Percentiles rank a stretch among this genome's conserved stretches.
Conservation (phyloP, 2,329 filamentous ascomycete genomes). For the Colletotrichum sp. region DNA sequence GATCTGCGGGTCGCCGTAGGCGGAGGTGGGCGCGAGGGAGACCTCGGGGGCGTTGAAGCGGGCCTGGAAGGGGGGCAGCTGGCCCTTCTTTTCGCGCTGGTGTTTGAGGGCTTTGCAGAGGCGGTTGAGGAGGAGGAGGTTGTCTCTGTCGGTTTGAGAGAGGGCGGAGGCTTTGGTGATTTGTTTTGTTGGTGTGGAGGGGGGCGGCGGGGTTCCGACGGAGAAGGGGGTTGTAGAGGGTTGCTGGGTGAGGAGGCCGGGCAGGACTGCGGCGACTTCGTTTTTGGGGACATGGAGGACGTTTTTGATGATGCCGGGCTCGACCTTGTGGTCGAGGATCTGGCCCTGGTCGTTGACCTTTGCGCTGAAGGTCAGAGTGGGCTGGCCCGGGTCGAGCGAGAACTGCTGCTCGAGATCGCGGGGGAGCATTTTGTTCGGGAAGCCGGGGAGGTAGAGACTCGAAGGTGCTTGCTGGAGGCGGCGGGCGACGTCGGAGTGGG, state of each 20-base stretch:
- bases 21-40: slow-evolving; percentile 38
- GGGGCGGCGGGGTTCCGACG: slow-evolving; percentile 34
- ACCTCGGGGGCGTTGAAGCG: slow-evolving; percentile 39
- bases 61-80: slow-evolving; percentile 4
- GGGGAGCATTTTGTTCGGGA: slow-evolving; percentile 64
- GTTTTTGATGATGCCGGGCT: slow-evolving; percentile 56
- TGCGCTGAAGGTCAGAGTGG: slow-evolving; percentile 67
- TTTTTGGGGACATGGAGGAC: slow-evolving; percentile 59
- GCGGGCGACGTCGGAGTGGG: slow-evolving; percentile 61
- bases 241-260: neutral
- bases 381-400: slow-evolving; percentile 56
- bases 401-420: slow-evolving; percentile 45
- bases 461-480: slow-evolving; percentile 66
- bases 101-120: slow-evolving; percentile 52
- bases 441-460: slow-evolving; percentile 65
- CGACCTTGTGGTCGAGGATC: slow-evolving; percentile 59
- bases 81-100: slow-evolving; percentile 19
- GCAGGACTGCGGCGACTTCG: slow-evolving; percentile 16
- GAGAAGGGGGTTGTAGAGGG: slow-evolving; percentile 26
- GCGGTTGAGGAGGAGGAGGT: slow-evolving; percentile 51
- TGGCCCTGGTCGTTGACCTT: slow-evolving; percentile 57
- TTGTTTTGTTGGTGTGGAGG: slow-evolving; percentile 35
- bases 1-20: neutral
- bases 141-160: slow-evolving; percentile 42
- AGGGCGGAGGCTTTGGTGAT: slow-evolving; percentile 51